These are phyloP conservation scores for Backusella macrospora DNA, from an alignment of 192 early-diverging fungal genomes.

Conservation along the genomic window DNA sequence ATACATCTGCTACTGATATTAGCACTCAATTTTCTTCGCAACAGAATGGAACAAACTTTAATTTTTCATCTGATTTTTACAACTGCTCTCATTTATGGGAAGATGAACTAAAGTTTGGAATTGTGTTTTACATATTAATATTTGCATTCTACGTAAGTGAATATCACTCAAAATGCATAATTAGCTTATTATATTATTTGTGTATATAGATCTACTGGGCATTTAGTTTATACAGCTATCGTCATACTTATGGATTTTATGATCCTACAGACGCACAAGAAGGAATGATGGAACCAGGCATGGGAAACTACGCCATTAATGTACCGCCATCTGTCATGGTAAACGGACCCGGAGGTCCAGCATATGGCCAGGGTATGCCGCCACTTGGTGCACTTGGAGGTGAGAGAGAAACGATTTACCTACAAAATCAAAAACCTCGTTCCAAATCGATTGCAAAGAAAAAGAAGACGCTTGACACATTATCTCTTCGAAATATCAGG, in stretches of 20 bases:
- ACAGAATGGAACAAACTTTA: conserved; percentile 23
- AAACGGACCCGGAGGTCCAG: conserved; percentile 18
- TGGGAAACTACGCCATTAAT: background rate
- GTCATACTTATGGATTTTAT: conserved; percentile 6
- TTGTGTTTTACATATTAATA: conserved; percentile 32
- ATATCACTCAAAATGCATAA: background rate
- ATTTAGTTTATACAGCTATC: background rate
- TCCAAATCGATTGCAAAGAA: background rate
- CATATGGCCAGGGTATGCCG: conserved; percentile 7
- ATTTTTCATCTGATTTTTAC: conserved; percentile 39
- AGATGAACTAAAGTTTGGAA: conserved; percentile 42
- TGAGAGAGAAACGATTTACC: conserved; percentile 24
- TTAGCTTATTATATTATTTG: background rate
- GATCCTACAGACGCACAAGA: background rate
- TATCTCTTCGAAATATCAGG: conserved; percentile 10
- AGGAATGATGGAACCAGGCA: background rate
- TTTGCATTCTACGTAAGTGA: conserved; percentile 38
- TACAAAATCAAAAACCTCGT: conserved; percentile 33
- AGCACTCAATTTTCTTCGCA: background rate
- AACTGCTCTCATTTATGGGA: conserved; percentile 40
- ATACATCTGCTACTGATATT: conserved; percentile 2
- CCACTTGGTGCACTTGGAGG: background rate
- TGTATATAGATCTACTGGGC: conserved; percentile 19
- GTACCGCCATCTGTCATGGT: conserved; percentile 5
- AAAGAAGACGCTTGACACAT: conserved; percentile 5